These are phyloP conservation scores for Syzygium jambos DNA, from an alignment of 345 rosid genomes.

Conservation along the genomic window DNA sequence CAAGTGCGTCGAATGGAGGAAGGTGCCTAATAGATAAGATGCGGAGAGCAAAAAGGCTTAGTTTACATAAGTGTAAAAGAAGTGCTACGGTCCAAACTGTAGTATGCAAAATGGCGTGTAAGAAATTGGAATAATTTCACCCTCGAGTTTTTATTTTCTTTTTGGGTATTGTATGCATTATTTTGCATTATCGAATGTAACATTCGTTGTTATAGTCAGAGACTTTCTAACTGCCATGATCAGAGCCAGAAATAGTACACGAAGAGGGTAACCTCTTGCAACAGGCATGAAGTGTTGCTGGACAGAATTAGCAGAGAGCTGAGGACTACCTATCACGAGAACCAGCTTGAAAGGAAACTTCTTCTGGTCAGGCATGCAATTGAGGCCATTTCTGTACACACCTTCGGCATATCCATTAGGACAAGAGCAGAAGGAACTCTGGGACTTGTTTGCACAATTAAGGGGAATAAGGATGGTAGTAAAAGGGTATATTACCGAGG, in stretches of 20 bases:
- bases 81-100: background rate
- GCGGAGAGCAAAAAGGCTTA: background rate
- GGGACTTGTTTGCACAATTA: background rate
- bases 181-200: background rate
- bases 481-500: slow-evolving; percentile 23
- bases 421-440: background rate
- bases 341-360: slow-evolving; percentile 5
- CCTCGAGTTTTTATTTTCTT: background rate
- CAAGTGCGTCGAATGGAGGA: background rate
- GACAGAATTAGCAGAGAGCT: background rate
- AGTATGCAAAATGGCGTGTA: background rate
- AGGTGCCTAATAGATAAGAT: background rate
- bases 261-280: background rate
- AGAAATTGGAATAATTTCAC: background rate
- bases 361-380: background rate
- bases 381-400: background rate
- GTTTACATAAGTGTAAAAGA: background rate
- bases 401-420: background rate
- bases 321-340: background rate
- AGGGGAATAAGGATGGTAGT: slow-evolving; percentile 64
- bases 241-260: background rate
- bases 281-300: background rate
- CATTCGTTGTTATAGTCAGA: background rate
- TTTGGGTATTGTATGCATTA: background rate
- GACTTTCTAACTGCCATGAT: background rate